Conservation (phyloP, 371 early-diverging fungal species). For the Basidiobolus heterosporus region DNA sequence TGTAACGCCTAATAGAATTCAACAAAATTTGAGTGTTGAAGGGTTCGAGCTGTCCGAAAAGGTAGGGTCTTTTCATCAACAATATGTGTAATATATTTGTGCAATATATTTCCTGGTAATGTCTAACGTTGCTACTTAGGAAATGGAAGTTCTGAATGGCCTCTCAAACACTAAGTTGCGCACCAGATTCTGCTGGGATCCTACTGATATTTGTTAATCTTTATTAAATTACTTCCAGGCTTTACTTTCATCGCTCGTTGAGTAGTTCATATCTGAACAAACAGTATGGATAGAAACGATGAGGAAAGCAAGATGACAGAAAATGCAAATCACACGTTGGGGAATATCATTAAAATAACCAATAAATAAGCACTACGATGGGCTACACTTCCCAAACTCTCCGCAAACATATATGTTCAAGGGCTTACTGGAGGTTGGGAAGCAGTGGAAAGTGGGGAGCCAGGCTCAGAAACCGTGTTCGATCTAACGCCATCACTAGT, state of each 20-base stretch:
- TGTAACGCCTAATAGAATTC: constrained; percentile 23
- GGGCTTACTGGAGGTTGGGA: too few species aligned
- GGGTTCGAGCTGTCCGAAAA: constrained; percentile 17
- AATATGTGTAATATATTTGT: background rate
- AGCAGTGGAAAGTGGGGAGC: background rate
- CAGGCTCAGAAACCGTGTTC: background rate
- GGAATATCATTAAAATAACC: too few species aligned
- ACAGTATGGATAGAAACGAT: too few species aligned
- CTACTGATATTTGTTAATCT: constrained; percentile 21
- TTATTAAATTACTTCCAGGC: too few species aligned
- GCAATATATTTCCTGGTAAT: background rate
- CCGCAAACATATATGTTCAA: too few species aligned
- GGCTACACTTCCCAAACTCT: too few species aligned
- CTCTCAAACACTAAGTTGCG: constrained; percentile 14
- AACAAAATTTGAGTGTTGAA: constrained; percentile 22
- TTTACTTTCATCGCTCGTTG: too few species aligned
- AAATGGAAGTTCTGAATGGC: constrained; percentile 30
- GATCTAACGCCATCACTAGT: background rate
- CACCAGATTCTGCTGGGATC: constrained; percentile 64
- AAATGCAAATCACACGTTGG: background rate
- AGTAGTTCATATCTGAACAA: too few species aligned
- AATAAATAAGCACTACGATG: too few species aligned
- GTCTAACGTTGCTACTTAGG: constrained; percentile 15
- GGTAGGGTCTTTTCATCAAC: constrained; percentile 5
- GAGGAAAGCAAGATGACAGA: too few species aligned